Evolutionary conservation across 2,329 filamentous ascomycete species (phyloP).

Genomic region (Paraphaeosphaeria minitans): DNA sequence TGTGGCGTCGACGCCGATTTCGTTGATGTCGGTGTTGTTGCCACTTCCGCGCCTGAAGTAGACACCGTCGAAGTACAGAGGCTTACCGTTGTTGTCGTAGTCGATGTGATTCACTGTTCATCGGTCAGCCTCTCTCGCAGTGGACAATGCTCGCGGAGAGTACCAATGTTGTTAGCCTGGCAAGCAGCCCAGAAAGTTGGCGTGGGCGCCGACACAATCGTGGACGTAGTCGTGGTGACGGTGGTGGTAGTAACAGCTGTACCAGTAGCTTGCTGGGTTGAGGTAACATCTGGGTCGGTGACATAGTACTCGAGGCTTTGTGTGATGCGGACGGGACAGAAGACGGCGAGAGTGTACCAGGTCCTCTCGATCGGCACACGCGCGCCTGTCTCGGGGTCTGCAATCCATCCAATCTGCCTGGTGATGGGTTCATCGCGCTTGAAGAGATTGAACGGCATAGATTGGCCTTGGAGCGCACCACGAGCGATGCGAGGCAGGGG

Average conservation of each 20-base stretch:
- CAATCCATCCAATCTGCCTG: slow-evolving; percentile 19
- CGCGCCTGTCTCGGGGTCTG: slow-evolving; percentile 19
- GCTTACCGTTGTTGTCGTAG: slow-evolving; percentile 19
- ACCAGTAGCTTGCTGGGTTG: slow-evolving; percentile 17
- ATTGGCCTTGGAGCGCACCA: slow-evolving; percentile 12
- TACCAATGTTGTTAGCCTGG: slow-evolving; percentile 32
- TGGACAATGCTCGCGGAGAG: slow-evolving; percentile 1
- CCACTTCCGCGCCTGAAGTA: slow-evolving; percentile 20
- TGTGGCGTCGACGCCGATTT: slow-evolving; percentile 22
- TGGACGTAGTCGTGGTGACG: slow-evolving; percentile 22
- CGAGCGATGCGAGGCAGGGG: slow-evolving; percentile 28
- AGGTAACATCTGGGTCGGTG: slow-evolving; percentile 21
- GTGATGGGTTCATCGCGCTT: slow-evolving; percentile 26
- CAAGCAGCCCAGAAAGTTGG: slow-evolving; percentile 31
- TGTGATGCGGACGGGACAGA: slow-evolving; percentile 19
- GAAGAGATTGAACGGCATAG: slow-evolving; percentile 13
- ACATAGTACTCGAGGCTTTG: slow-evolving; percentile 18
- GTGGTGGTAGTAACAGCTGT: slow-evolving; percentile 23
- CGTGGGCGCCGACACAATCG: slow-evolving; percentile 18
- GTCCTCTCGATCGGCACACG: not conserved
- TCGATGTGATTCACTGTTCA: slow-evolving; percentile 25
- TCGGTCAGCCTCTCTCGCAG: not conserved
- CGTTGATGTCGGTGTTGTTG: slow-evolving; percentile 32
- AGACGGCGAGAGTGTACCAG: slow-evolving; percentile 19
- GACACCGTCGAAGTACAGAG: slow-evolving; percentile 29